phyloP scores from a whole-genome alignment of 1,284 basidiomycete species.

The Spongispora temasekensis region DNA sequence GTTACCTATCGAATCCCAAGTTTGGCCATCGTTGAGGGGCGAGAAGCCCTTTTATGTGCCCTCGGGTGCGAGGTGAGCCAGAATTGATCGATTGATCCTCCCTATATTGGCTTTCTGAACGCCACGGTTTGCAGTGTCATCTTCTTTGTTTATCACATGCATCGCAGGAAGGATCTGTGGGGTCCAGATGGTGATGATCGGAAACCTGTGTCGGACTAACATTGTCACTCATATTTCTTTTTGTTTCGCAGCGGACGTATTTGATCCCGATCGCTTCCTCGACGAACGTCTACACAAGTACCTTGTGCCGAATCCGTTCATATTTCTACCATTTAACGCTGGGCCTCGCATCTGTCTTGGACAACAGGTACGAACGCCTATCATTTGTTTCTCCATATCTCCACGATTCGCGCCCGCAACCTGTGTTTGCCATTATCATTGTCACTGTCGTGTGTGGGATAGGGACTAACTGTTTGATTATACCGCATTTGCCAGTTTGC shows the following conservation, averaged over 20 bases:
- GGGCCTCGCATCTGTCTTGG: conserved; percentile 52
- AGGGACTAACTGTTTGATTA: too few relatives aligned
- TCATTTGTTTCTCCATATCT: too few relatives aligned
- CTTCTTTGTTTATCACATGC: conserved; percentile 38
- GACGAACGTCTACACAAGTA: conserved; percentile 39
- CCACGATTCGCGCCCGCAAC: too few relatives aligned
- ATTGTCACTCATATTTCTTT: neutral
- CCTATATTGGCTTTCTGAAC: neutral
- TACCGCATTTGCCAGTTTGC: conserved; percentile 37
- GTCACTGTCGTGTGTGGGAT: too few relatives aligned
- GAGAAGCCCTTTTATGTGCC: conserved; percentile 27
- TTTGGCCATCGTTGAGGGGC: conserved; percentile 25
- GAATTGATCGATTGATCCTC: neutral
- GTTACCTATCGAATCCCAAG: conserved; percentile 26
- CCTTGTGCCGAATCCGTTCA: conserved; percentile 38
- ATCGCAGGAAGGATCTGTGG: conserved; percentile 39
- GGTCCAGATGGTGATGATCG: conserved; percentile 34
- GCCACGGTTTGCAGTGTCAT: conserved; percentile 12
- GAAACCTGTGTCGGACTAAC: neutral
- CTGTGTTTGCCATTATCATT: too few relatives aligned
- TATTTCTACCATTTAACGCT: conserved; percentile 52
- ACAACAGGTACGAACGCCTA: conserved; percentile 45
- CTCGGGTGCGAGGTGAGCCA: conserved; percentile 16
- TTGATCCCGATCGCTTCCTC: conserved; percentile 54
- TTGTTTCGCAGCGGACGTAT: conserved; percentile 36